Conservation (phyloP, 768 basidiomycete species). For the Termitomyces sp. region DNA sequence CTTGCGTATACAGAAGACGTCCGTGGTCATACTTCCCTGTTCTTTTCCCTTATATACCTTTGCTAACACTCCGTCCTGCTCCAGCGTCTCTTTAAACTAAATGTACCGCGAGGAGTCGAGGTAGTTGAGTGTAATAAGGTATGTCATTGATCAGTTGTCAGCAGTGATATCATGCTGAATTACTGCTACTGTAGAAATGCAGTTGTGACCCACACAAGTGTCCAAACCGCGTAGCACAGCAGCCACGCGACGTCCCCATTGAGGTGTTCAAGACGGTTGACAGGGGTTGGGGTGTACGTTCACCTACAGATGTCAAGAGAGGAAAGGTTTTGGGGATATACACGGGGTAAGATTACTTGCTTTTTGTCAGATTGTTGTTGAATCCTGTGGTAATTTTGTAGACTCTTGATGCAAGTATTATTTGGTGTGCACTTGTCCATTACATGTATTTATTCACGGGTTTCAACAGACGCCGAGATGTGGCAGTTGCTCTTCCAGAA, state of each 20-base stretch:
- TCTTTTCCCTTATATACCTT: neutral
- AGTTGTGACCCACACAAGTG: conserved; percentile 38
- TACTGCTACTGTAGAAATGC: conserved; percentile 34
- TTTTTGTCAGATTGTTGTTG: neutral
- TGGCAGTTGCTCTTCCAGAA: conserved; percentile 33
- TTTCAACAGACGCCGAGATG: conserved; percentile 36
- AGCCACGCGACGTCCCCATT: conserved; percentile 50
- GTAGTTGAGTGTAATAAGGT: conserved; percentile 70
- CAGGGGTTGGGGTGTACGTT: conserved; percentile 67
- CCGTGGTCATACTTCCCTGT: neutral
- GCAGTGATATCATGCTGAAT: neutral
- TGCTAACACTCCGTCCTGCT: neutral
- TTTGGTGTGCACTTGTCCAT: neutral
- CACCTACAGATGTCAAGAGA: conserved; percentile 31
- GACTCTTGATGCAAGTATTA: conserved; percentile 41
- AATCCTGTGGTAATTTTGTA: conserved; percentile 15
- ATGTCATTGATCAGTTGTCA: conserved; percentile 6
- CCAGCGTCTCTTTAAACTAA: conserved; percentile 52
- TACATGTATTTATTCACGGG: neutral
- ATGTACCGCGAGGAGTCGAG: conserved; percentile 37
- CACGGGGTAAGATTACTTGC: conserved; percentile 50
- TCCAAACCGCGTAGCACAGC: conserved; percentile 59
- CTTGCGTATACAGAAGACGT: conserved; percentile 45
- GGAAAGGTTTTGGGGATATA: conserved; percentile 69
- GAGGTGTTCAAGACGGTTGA: conserved; percentile 63